Conservation (phyloP, 805 yeast genomes). For the Nakazawaea anatomiae region DNA sequence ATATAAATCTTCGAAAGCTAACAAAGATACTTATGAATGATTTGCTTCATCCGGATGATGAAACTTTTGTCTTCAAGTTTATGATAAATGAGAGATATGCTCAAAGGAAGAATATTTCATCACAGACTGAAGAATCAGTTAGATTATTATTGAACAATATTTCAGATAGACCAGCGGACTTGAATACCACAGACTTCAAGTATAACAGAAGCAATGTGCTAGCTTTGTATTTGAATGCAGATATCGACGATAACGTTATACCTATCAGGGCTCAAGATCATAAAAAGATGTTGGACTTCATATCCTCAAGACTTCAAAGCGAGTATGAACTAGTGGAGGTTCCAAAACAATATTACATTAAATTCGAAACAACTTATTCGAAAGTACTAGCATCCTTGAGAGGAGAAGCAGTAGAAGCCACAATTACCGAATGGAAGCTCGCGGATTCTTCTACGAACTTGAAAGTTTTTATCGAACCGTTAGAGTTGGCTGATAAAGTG, state of each 20-base stretch:
- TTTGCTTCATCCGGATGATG: neutral
- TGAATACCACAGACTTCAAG: neutral
- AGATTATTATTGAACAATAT: slow-evolving; percentile 5
- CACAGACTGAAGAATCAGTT: neutral
- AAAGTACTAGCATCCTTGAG: neutral
- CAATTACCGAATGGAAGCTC: neutral
- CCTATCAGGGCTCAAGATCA: slow-evolving; percentile 1
- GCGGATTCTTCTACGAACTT: neutral
- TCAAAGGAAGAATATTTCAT: neutral
- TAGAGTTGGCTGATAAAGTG: slow-evolving; percentile 4
- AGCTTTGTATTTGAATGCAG: neutral
- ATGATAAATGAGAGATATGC: slow-evolving; percentile 5
- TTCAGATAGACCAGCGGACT: neutral
- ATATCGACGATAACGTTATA: neutral
- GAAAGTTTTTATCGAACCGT: neutral
- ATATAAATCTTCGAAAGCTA: slow-evolving; percentile 4
- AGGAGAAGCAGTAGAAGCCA: neutral
- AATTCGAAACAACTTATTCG: neutral
- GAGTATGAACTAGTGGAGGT: neutral
- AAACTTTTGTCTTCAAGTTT: neutral
- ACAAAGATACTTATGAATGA: slow-evolving; percentile 7
- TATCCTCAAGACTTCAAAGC: neutral
- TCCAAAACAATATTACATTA: slow-evolving; percentile 3
- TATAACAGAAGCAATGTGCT: slow-evolving; percentile 5
- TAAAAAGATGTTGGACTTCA: neutral